Base-by-base conservation (phyloP, 495 filamentous ascomycete species). In the Lindgomyces ingoldianus region DNA sequence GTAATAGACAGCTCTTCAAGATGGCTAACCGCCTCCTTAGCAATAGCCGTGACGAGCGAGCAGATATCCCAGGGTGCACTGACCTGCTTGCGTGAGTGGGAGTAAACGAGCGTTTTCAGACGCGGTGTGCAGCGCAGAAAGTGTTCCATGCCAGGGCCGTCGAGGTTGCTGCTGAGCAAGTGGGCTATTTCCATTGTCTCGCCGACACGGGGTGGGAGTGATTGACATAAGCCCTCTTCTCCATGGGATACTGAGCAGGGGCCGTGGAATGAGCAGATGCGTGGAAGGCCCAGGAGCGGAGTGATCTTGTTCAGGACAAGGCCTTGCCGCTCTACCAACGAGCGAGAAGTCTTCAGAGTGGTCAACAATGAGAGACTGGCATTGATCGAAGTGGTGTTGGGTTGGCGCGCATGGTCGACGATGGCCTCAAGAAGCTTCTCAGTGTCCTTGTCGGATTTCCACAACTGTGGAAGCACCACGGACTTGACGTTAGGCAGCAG, bases 361-460 rank as follows among this genome's bases (percentile, higher is more conserved):
- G 18, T 59, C 44, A 59, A 21, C 56, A 36, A 59, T 59, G 44
- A 59, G 56, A 59, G 42, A 59, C 56, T 59, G 56, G 42, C 56
- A 59, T 59, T 59, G 56, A 29, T 49, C 25, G 54, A 25, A 57
- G 54, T 57, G 36, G 54, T 25, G 54, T 57, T 57, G 42, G 56
- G 56, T 59, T 59, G 41, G 56, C 56, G 56, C 56, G 58, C 58
- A 24, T 62, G 46, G 58, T 39, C 16, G 49, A 62, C 48, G 11
- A 62, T 62, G 29, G 49, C 58, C 30, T 62, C 49, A 54, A 62
- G 46, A 54, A 62, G 58, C 58, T 62, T 62, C 47, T 62, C 58
- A 62, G 58, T 62, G 14, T 52, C 58, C 21, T 21, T 21, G 58
- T 52, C 58, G 58, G 22, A 27, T 41, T 27, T 62, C 58, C 58